Evolutionary conservation across 352 stramenopile species (phyloP).

Genomic region (Pythium phragmiticola): DNA sequence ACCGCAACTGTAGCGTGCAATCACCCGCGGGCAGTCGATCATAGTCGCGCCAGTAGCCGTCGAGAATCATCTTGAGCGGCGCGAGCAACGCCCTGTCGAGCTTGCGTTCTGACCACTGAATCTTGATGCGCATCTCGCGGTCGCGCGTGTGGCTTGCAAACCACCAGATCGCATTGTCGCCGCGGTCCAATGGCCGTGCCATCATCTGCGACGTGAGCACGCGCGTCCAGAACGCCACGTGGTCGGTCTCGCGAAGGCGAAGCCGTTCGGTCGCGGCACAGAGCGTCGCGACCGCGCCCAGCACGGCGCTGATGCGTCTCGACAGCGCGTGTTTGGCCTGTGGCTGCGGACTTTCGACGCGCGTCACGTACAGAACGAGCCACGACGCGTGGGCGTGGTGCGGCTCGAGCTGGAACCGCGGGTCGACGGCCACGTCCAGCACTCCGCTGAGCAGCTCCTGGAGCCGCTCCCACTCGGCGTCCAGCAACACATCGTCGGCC

Average conservation of each 20-base stretch:
- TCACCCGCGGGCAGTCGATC: neutral
- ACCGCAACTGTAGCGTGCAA: neutral
- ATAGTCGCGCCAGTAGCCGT: neutral
- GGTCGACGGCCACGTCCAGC: constrained; percentile 6
- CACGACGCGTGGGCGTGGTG: constrained; percentile 16
- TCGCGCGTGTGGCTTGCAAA: constrained; percentile 14
- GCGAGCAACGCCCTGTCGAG: constrained; percentile 12
- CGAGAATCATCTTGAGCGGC: constrained; percentile 4
- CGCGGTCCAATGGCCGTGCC: constrained; percentile 9
- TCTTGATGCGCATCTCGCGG: constrained; percentile 14
- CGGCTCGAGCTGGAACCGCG: constrained; percentile 17
- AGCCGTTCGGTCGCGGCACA: constrained; percentile 10
- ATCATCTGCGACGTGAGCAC: constrained; percentile 25
- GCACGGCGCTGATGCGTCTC: neutral
- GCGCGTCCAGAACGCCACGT: constrained; percentile 22
- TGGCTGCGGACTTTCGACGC: constrained; percentile 7
- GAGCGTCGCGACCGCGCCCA: constrained; percentile 7
- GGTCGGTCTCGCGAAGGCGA: constrained; percentile 1
- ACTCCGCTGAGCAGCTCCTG: constrained; percentile 9
- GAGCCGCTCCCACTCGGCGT: constrained; percentile 13
- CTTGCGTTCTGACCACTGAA: constrained; percentile 10
- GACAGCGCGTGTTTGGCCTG: neutral
- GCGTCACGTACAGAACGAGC: constrained; percentile 18
- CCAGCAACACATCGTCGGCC: neutral
- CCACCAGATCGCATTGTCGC: constrained; percentile 16